phyloP scores from a whole-genome alignment of 106 monocot genomes.

The Platanthera zijinensis region DNA sequence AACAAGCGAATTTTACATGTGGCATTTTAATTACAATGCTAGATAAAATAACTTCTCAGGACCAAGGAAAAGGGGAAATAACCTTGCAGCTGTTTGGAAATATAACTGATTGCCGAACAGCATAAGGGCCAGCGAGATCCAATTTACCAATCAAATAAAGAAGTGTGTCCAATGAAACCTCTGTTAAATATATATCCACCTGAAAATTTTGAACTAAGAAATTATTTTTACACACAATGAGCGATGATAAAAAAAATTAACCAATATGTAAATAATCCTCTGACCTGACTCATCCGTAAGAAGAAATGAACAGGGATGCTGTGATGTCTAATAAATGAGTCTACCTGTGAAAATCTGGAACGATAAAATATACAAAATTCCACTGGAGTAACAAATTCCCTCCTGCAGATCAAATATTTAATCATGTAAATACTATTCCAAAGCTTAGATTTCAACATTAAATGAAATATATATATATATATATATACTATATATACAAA shows the following conservation, averaged over 20 bases:
- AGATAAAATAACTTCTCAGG: not conserved
- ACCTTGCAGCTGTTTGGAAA: conserved; percentile 90
- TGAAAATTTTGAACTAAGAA: conserved; percentile 17
- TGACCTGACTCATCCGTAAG: conserved; percentile 56
- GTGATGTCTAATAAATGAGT: conserved; percentile 16
- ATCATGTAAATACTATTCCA: conserved; percentile 3
- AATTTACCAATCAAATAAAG: conserved; percentile 61
- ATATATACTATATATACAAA: not conserved
- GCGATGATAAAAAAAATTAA: not conserved
- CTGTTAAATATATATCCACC: conserved; percentile 55
- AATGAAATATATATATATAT: not conserved
- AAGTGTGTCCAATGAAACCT: conserved; percentile 62
- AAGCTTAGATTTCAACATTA: not conserved
- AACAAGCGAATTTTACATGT: not conserved
- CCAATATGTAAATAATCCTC: conserved; percentile 8
- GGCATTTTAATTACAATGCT: not conserved
- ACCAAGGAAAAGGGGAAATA: conserved; percentile 4
- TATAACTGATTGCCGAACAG: conserved; percentile 44
- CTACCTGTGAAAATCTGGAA: conserved; percentile 27
- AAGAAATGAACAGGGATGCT: conserved; percentile 39
- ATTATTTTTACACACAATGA: conserved; percentile 15
- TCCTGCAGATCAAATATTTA: conserved; percentile 41
- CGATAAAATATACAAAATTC: conserved; percentile 38
- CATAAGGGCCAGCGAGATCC: conserved; percentile 63
- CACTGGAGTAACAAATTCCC: conserved; percentile 55